Evolutionary conservation across 805 yeast species (phyloP), one percentile per base, ranked within the genome.

Genomic region (Saturnispora ahearnii): DNA sequence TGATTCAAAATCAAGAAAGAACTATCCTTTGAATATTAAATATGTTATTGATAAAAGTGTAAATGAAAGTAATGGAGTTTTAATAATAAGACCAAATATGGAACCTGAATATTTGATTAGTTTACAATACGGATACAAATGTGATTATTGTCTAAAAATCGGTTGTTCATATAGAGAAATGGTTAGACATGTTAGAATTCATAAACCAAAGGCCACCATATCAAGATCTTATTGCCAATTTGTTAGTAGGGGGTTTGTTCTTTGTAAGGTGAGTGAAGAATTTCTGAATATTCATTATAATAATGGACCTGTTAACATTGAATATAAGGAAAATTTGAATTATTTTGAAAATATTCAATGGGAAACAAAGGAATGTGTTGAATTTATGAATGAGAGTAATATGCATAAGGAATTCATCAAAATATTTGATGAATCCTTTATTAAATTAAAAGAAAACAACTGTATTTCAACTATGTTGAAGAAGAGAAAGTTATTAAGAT

Each of bases 81-180:
- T 46, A n/a, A 33, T 44, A 3, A 8, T 36, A 13, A n/a, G 44
- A 21, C 43, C 44, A 3, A 36, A 44, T 29, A 32, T 34, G 28
- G 49, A 49, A 24, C 55, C 56, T 5, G 54, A 54, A 13, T 46
- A 48, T n/a, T 31, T 51, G 4, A 29, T 46, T 5, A 44, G 47
- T 5, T 32, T 54, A 13, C 29, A 29, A 13, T 10, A 37, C 4
- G 45, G 46, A 12, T 54, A 31, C 28, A 45, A 51, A 33, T 54
- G 56, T 43, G 48, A 51, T 32, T 36, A 41, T 15, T 54, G 56
- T 50, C 29, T 49, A 21, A 49, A 49, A 26, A n/a, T 29, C 7
- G 44, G 36, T 2, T 28, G 34, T 30, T 32, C 36, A 18, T 28
- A 38, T 18, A 28, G 44, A 31, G 30, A 37, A 29, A 13, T 36